Evolutionary conservation across 2,329 filamentous ascomycete genomes (phyloP).

Genomic region (Aspergillus uvarum): DNA sequence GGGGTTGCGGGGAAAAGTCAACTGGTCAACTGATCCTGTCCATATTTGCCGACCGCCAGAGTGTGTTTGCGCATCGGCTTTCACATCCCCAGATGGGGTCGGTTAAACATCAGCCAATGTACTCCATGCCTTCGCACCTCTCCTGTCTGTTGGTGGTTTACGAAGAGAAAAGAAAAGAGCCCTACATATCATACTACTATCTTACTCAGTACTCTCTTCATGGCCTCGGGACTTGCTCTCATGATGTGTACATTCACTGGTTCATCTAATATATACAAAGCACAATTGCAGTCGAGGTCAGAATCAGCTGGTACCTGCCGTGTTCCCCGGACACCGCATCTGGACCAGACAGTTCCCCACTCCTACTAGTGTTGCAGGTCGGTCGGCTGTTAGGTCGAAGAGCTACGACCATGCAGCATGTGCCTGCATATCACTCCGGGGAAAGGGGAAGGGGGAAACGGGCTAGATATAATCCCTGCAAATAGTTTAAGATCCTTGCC

Average conservation of each 20-base stretch:
- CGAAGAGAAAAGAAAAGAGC: too few species aligned
- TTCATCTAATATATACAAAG: not conserved
- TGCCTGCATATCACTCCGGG: conserved; percentile 3
- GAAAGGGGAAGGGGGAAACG: not conserved
- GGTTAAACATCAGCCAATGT: not conserved
- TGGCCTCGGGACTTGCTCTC: too few species aligned
- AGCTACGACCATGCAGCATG: not conserved
- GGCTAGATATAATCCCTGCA: not conserved
- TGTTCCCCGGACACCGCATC: too few species aligned
- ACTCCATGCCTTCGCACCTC: not conserved
- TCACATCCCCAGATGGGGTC: not conserved
- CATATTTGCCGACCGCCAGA: not conserved
- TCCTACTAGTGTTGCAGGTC: not conserved
- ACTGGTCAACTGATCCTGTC: not conserved
- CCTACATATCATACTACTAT: too few species aligned
- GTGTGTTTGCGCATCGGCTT: not conserved
- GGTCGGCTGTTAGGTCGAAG: not conserved
- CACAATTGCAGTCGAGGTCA: not conserved
- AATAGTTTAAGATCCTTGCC: conserved; percentile 3
- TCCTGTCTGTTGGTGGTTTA: too few species aligned
- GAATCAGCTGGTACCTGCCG: not conserved
- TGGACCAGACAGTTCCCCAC: not conserved
- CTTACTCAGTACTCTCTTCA: too few species aligned
- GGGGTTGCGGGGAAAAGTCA: not conserved
- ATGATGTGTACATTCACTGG: too few species aligned